Evolutionary conservation across 2,329 filamentous ascomycete genomes (phyloP).

Genomic region (Thelonectria olida): DNA sequence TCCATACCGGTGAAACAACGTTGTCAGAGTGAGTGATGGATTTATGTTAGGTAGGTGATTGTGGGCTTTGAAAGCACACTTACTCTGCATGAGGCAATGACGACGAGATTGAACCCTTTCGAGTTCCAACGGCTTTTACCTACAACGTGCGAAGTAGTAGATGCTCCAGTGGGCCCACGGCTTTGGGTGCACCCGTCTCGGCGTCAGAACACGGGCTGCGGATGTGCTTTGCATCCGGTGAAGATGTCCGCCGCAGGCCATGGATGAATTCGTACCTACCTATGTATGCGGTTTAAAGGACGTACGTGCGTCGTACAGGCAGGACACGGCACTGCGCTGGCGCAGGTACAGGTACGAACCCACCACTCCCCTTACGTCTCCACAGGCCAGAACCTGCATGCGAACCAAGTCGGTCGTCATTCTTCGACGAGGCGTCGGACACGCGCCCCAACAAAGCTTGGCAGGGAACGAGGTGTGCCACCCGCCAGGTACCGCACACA

Average conservation of each 20-base stretch:
- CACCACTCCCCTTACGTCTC: neutral
- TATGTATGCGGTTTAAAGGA: slow-evolving; percentile 8
- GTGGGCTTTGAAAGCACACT: neutral
- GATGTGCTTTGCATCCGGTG: slow-evolving; percentile 1
- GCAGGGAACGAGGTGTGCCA: neutral
- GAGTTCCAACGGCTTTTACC: neutral
- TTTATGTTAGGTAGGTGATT: neutral
- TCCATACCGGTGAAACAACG: slow-evolving; percentile 7
- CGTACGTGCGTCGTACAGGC: neutral
- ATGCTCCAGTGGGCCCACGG: neutral
- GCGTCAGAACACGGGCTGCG: slow-evolving; percentile 5
- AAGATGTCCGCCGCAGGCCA: slow-evolving; percentile 15
- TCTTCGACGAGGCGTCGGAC: slow-evolving; percentile 2
- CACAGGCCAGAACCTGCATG: neutral
- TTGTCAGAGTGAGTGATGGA: slow-evolving; percentile 1
- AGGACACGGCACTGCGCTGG: neutral
- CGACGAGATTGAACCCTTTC: slow-evolving; percentile 1
- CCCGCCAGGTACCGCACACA: slow-evolving; percentile 2
- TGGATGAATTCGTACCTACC: neutral
- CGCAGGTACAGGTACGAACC: slow-evolving; percentile 1
- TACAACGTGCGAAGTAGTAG: too few species aligned
- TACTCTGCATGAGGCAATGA: neutral
- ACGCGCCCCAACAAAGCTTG: slow-evolving; percentile 13
- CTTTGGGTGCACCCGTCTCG: neutral
- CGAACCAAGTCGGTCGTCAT: slow-evolving; percentile 4